Evolutionary conservation across 73 alveolate genomes (phyloP).

Genomic region (Tetrahymena malaccensis): DNA sequence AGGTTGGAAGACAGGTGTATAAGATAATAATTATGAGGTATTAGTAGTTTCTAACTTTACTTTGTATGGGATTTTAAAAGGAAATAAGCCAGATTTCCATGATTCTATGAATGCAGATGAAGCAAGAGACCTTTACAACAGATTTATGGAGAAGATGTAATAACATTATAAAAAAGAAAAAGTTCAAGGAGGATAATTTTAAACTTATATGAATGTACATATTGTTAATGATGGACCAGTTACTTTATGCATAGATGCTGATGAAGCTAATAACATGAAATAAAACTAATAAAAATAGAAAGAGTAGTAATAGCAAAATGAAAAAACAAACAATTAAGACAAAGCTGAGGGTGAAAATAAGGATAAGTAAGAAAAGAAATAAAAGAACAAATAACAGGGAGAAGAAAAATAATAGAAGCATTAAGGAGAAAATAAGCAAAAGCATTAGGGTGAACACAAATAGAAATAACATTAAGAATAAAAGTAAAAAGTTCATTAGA

Average conservation of each 20-base stretch:
- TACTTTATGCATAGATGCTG: constrained; percentile 68
- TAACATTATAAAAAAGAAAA: constrained; percentile 64
- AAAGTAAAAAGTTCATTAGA: neutral
- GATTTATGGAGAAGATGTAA: constrained; percentile 57
- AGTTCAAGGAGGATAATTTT: constrained; percentile 87
- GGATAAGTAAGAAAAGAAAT: neutral
- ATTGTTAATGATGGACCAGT: constrained; percentile 94
- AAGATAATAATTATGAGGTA: constrained; percentile 60
- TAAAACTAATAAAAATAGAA: neutral
- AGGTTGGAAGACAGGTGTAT: constrained; percentile 70
- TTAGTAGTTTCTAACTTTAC: constrained; percentile 87
- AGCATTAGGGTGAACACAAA: neutral
- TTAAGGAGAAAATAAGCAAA: neutral
- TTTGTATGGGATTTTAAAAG: constrained; percentile 76
- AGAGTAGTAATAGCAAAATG: neutral
- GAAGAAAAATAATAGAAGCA: neutral
- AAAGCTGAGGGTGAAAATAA: neutral
- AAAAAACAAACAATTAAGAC: neutral
- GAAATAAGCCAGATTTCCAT: constrained; percentile 94
- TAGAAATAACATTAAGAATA: neutral
- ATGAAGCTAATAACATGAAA: neutral
- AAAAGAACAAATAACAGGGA: neutral
- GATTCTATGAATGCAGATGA: constrained; percentile 83
- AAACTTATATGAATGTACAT: constrained; percentile 81
- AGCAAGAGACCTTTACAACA: constrained; percentile 72